Evolutionary conservation across 495 filamentous ascomycete species (phyloP), one percentile per base, ranked within the genome.

Genomic region (Choiromyces venosus): DNA sequence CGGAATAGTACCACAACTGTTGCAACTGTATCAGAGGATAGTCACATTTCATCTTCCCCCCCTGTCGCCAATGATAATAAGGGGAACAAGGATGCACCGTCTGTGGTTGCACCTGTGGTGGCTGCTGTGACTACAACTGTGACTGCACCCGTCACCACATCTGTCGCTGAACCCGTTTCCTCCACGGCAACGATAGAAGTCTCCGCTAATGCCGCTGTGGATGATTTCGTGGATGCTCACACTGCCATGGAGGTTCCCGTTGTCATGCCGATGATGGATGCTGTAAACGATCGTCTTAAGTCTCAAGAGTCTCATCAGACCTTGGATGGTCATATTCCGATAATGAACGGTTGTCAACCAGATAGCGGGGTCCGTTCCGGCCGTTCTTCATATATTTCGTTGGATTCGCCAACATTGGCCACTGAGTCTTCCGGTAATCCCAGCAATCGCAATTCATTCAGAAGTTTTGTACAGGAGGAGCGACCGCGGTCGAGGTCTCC

Each of bases 351-450:
- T 16, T 61, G 52, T 61, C 52, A 61, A 33, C 52, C 52, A 61
- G 52, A 61, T 33, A 33, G 52, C 3, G 52, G 2, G 52, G 16
- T 61, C 52, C 52, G 52, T 16, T 77, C 75, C 21, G 74, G 75
- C 29, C 69, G 64, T 35, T 77, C 74, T 37, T 77, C 74, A 38
- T 77, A 77, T 37, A 61, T 35, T 40, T 77, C 75, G 35, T 68
- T 69, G 74, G 75, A 69, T 42, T 77, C 75, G 7, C 75, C 75
- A 37, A 77, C 75, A 33, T 66, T 74, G 9, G 68, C 66, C 12
- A 77, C 74, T 40, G 75, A 77, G 33, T 77, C 75, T 9, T 76
- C 75, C 16, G 75, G 74, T 12, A 77, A 76, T 52, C 75, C 35
- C n/a, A 77, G 74, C 67, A 69, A 73, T 66, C 74, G 68, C 9